Base-by-base conservation (phyloP, 768 basidiomycete genomes). In the Leccinum aurantiacum region DNA sequence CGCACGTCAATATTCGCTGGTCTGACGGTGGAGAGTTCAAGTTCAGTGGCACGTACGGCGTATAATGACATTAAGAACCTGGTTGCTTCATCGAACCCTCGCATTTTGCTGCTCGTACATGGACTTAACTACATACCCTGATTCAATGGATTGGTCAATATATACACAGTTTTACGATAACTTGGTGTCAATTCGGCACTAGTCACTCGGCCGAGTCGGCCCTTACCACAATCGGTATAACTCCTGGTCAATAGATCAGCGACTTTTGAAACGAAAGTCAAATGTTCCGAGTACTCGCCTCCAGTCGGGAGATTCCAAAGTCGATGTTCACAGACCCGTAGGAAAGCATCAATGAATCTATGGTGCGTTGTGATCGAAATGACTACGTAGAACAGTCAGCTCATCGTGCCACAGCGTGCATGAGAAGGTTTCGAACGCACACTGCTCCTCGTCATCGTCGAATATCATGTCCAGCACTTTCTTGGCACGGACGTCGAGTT, bases 341-440 rank as follows among this genome's bases (percentile, higher is more conserved):
- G 63, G 53, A 89, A 82, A 1, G 80, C 83, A 48, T 80, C 78
- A 47, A 87, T 86, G 60, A 86, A 81, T 1, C 83, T 86, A 17
- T 82, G 78, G 66, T 91, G 90, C 1, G 84, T 81, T 1, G 87
- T 88, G 59, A 90, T 80, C 4, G 87, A 85, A 17, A 90, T 80
- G 63, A 82, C 89, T 90, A 19, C 5, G 11, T 46, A 46, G 25
- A 53, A 37, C 10, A 35, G 14, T 60, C 37, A 54, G 44, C 48
- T 13, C 8, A 48, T 9, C 48, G 35, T n/a, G 25, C 5, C 22
- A 29, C 41, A 48, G 22, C 8, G 31, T 11, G 14, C 15, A 22
- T 8, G 15, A 53, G 51, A 58, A 48, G n/a, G n/a, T 44, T 41
- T 6, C 14, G 15, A 9, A 75, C 85, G 53, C 66, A 88, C 88